A percentile compares a stretch with the other conserved stretches of the same genome.
Evolutionary conservation across 345 rosid genomes (phyloP).

Genomic region (Pseudoturritis turrita): DNA sequence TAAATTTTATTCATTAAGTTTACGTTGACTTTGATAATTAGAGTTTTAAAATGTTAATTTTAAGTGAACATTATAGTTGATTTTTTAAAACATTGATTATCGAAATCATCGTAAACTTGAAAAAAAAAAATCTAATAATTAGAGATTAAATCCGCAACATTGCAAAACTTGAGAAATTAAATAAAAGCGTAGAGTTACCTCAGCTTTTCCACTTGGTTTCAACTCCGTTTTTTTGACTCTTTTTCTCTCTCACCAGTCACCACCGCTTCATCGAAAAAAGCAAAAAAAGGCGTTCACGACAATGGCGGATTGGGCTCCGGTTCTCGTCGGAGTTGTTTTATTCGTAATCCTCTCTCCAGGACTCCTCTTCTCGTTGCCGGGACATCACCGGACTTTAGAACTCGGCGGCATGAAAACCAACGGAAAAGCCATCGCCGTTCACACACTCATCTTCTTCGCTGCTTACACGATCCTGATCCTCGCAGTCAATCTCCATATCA

Average conservation of each 20-base stretch:
- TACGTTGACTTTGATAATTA: too few relatives aligned
- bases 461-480: constrained; percentile 70
- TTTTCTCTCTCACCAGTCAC: neutral
- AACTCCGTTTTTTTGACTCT: neutral
- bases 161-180: too few relatives aligned
- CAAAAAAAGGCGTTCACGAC: constrained; percentile 1
- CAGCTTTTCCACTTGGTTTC: neutral
- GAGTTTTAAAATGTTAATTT: too few relatives aligned
- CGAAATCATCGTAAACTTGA: too few relatives aligned
- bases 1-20: too few relatives aligned
- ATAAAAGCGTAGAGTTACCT: too few relatives aligned
- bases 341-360: constrained; percentile 89
- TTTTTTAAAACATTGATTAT: too few relatives aligned
- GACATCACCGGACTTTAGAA: constrained; percentile 51
- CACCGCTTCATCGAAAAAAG: constrained; percentile 22
- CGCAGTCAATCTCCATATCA: constrained; percentile 81
- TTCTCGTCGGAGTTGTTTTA: constrained; percentile 69
- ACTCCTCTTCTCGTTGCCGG: constrained; percentile 73
- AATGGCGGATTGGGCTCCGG: constrained; percentile 99
- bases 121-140: too few relatives aligned
- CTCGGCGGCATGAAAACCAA: constrained; percentile 88
- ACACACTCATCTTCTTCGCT: constrained; percentile 80
- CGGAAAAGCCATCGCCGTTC: constrained; percentile 83
- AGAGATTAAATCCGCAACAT: too few relatives aligned
- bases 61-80: too few relatives aligned